Base-by-base conservation (phyloP, 352 stramenopile species). In the Phytopythium sindhum region DNA sequence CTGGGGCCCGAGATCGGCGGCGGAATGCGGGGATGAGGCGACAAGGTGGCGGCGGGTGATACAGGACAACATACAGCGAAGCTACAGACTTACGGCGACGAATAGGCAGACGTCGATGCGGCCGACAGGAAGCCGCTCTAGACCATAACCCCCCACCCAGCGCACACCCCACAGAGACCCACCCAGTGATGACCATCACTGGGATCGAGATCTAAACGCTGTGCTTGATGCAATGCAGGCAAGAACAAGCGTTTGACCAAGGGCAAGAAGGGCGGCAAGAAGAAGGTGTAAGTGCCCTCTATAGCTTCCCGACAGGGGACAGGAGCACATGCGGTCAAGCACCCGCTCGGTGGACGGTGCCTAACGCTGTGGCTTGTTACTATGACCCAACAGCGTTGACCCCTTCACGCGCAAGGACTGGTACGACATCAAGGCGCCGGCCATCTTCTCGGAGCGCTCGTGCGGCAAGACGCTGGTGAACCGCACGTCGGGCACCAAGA, bases 401-500 rank as follows among this genome's bases (percentile, higher is more conserved):
- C 98, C 98, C 61, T 99, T 99, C 87, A 88, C 94, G 54, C 98
- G 97, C 67, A 99, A 99, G 92, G 97, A 96, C 79, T 95, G 87
- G 87, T 95, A 95, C 70, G 97, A 99, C 76, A 90, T 99, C 63
- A 97, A 99, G 80, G 98, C 98, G 60, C 98, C 98, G 52, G 97
- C 93, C 67, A 98, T 99, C 75, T 99, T 99, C 81, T 86, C 88
- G 65, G 84, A 95, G 67, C 97, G 98, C 82, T 98, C 98, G 65
- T 96, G 89, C 70, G 97, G 98, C 72, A 99, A 99, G 88, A 99
- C 98, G 65, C 89, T 99, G 71, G 98, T 99, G 73, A 99, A 98
- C 81, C 97, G 97, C 71, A 99, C 97, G 31, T 80, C 95, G 62
- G 85, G 87, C 65, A 93, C 84, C 72, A 96, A 99, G 86, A 99